Percentiles rank a stretch among this genome's conserved stretches.
Evolutionary conservation across 1,284 basidiomycete species (phyloP).

Genomic region (Boletus hoseneyae): DNA sequence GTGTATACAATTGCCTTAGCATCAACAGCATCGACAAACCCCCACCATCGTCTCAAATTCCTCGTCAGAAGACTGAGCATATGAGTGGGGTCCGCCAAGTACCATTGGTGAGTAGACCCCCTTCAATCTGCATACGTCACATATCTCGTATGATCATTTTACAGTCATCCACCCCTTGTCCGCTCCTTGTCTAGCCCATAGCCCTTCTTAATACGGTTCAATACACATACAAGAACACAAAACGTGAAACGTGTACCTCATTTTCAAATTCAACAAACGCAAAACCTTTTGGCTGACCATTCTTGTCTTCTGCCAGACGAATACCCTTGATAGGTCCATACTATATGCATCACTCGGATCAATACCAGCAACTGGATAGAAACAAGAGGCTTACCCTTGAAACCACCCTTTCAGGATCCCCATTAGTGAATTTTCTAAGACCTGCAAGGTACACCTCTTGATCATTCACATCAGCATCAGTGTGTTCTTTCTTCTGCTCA

Average conservation of each 20-base stretch:
- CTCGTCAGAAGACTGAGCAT: too few relatives aligned
- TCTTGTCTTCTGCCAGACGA: conserved; percentile 71
- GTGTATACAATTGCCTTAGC: too few relatives aligned
- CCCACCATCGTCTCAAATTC: too few relatives aligned
- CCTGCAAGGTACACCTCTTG: conserved; percentile 85
- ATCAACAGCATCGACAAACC: too few relatives aligned
- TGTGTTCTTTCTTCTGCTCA: conserved; percentile 80
- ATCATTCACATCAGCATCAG: conserved; percentile 80
- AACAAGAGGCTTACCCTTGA: conserved; percentile 48
- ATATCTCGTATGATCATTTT: too few relatives aligned
- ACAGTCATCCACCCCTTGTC: too few relatives aligned
- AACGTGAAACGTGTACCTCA: conserved; percentile 47
- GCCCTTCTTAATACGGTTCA: not conserved
- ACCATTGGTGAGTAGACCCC: too few relatives aligned
- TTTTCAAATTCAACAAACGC: conserved; percentile 92
- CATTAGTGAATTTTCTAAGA: conserved; percentile 68
- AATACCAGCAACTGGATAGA: conserved; percentile 1
- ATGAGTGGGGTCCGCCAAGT: too few relatives aligned
- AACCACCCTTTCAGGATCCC: conserved; percentile 77
- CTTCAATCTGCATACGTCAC: too few relatives aligned
- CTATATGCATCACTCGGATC: conserved; percentile 38
- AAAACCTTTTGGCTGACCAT: conserved; percentile 78
- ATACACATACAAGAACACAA: not conserved
- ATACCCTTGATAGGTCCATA: conserved; percentile 82
- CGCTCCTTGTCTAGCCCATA: too few relatives aligned